Conservation (phyloP, 352 stramenopile species). For the Thraustochytrium sp. region DNA sequence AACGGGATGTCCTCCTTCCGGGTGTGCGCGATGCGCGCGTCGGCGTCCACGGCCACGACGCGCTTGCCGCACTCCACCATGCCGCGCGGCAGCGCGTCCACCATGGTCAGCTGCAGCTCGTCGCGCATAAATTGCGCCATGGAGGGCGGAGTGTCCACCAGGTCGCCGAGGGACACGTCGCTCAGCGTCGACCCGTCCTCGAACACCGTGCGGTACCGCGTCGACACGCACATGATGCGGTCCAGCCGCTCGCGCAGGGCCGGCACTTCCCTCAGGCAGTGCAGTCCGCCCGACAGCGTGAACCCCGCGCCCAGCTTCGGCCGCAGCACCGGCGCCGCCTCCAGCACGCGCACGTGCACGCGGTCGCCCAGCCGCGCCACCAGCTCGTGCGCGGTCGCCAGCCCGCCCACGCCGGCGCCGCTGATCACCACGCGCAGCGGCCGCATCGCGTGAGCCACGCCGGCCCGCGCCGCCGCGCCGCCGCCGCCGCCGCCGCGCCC, state of each 20-base stretch:
- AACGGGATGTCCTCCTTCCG: conserved; percentile 53
- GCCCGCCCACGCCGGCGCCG: not conserved
- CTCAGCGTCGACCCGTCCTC: not conserved
- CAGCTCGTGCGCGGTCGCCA: not conserved
- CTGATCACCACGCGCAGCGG: not conserved
- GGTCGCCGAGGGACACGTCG: not conserved
- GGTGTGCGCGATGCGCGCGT: conserved; percentile 17
- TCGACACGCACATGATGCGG: not conserved
- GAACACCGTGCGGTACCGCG: not conserved
- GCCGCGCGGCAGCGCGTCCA: not conserved
- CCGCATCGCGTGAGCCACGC: no score
- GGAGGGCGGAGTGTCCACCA: not conserved
- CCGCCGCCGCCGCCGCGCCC: no score
- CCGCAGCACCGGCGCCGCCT: not conserved
- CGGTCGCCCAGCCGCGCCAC: not conserved
- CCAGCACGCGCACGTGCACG: not conserved
- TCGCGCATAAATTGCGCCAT: conserved; percentile 48
- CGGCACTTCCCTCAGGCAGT: not conserved
- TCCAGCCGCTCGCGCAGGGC: not conserved
- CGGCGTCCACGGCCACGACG: conserved; percentile 43
- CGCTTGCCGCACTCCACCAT: conserved; percentile 41
- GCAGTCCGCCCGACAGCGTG: not conserved
- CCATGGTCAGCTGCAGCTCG: conserved; percentile 48
- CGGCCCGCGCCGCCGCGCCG: no score
- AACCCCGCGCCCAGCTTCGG: conserved; percentile 16